These are phyloP conservation scores for Cercospora sesami DNA, from an alignment of 2,329 filamentous ascomycete genomes.

Conservation along the genomic window DNA sequence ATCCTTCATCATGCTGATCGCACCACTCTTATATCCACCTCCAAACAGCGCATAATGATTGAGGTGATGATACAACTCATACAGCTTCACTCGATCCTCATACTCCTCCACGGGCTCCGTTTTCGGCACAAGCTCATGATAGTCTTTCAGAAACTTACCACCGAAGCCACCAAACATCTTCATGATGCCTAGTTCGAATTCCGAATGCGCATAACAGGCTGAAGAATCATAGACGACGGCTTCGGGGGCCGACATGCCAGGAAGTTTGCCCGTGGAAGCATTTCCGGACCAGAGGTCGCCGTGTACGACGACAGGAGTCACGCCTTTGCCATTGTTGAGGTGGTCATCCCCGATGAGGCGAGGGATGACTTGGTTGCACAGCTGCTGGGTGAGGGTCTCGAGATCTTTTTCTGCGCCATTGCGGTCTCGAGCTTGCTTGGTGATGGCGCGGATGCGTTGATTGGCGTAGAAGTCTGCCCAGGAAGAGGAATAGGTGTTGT, in stretches of 20 bases:
- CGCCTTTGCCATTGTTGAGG: conserved; percentile 59
- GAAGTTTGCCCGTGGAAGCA: conserved; percentile 65
- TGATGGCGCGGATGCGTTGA: conserved; percentile 67
- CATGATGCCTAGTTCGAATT: conserved; percentile 94
- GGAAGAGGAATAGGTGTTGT: conserved; percentile 69
- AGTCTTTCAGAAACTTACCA: conserved; percentile 70
- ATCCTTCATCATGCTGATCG: conserved; percentile 75
- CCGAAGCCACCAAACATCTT: conserved; percentile 92
- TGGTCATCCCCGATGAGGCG: conserved; percentile 69
- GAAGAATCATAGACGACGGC: conserved; percentile 83
- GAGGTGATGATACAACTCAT: conserved; percentile 84
- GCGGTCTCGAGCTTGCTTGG: conserved; percentile 56
- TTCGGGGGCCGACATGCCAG: conserved; percentile 56
- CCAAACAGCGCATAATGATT: conserved; percentile 83
- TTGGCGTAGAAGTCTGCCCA: conserved; percentile 89
- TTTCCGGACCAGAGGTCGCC: conserved; percentile 96
- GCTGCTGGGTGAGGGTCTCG: conserved; percentile 62
- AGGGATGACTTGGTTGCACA: conserved; percentile 67
- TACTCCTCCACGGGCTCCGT: conserved; percentile 80
- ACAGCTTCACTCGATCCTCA: conserved; percentile 76
- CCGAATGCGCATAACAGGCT: conserved; percentile 78
- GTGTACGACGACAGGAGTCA: conserved; percentile 80
- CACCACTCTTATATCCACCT: conserved; percentile 71
- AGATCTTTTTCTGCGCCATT: conserved; percentile 68
- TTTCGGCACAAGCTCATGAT: conserved; percentile 72